A percentile compares a stretch with the other conserved stretches of the same genome.
Conservation (phyloP, 108 stramenopile genomes). For the Fragilaria radians region DNA sequence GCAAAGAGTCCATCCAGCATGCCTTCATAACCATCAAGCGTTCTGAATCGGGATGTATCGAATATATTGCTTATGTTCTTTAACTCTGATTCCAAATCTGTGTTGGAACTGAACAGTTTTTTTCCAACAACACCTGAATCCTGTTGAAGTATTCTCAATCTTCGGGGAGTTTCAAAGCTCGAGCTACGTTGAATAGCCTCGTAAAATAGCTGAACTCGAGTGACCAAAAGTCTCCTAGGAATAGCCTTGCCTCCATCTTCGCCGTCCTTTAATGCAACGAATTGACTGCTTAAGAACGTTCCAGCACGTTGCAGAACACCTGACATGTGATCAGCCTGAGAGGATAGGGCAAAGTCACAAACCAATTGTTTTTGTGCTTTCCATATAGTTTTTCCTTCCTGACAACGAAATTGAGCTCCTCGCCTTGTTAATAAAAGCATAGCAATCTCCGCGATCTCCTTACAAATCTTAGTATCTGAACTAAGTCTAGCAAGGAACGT, state of each 20-base stretch:
- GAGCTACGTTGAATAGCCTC: constrained; percentile 58
- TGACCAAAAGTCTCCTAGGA: constrained; percentile 63
- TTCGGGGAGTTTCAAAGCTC: constrained; percentile 70
- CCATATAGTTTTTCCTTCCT: constrained; percentile 64
- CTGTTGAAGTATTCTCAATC: constrained; percentile 33
- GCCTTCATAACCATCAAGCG: constrained; percentile 64
- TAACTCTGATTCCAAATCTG: constrained; percentile 9
- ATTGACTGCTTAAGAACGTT: background rate
- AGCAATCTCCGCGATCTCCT: constrained; percentile 60
- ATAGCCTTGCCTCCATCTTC: constrained; percentile 81
- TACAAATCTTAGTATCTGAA: constrained; percentile 73
- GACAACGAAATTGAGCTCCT: constrained; percentile 56
- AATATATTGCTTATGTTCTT: constrained; percentile 5
- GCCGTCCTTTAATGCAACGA: constrained; percentile 68
- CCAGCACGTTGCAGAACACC: constrained; percentile 38
- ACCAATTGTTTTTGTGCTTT: constrained; percentile 75
- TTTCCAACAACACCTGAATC: constrained; percentile 14
- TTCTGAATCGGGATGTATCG: background rate
- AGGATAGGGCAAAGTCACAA: constrained; percentile 54
- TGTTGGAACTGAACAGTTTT: constrained; percentile 25
- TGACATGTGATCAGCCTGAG: constrained; percentile 47
- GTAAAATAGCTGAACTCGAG: constrained; percentile 56
- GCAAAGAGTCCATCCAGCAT: constrained; percentile 76
- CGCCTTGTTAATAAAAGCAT: constrained; percentile 61
- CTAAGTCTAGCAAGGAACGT: constrained; percentile 33